Evolutionary conservation across 805 yeast genomes (phyloP).

Genomic region (Teunomyces barrocoloradensis): DNA sequence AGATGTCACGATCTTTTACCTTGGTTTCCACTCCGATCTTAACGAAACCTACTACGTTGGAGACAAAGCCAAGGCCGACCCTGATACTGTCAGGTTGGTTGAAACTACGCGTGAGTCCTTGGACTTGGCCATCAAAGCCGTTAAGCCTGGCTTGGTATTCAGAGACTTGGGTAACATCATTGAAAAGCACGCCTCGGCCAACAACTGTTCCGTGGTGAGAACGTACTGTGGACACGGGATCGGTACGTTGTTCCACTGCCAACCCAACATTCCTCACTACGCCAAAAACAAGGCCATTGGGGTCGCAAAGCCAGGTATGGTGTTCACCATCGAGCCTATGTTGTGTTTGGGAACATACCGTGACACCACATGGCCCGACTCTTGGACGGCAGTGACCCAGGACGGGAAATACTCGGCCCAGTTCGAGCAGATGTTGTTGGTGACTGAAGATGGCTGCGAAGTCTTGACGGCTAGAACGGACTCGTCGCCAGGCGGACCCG

Average conservation of each 20-base stretch:
- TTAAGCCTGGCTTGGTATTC: slow-evolving; percentile 90
- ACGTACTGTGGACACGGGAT: slow-evolving; percentile 94
- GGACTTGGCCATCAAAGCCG: slow-evolving; percentile 75
- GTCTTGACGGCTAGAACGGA: slow-evolving; percentile 79
- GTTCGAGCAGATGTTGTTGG: slow-evolving; percentile 89
- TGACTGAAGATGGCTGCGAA: slow-evolving; percentile 92
- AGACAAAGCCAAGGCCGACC: slow-evolving; percentile 74
- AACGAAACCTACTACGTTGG: slow-evolving; percentile 98
- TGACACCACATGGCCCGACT: slow-evolving; percentile 93
- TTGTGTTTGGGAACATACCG: slow-evolving; percentile 77
- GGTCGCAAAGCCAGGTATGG: slow-evolving; percentile 92
- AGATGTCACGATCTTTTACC: slow-evolving; percentile 80
- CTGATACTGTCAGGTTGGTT: slow-evolving; percentile 82
- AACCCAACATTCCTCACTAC: slow-evolving; percentile 92
- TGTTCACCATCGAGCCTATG: slow-evolving; percentile 98
- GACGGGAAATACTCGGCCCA: slow-evolving; percentile 93
- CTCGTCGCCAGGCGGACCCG: slow-evolving; percentile 86
- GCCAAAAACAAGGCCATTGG: slow-evolving; percentile 93
- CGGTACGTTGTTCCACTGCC: slow-evolving; percentile 81
- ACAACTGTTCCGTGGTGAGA: slow-evolving; percentile 83
- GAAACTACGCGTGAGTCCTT: slow-evolving; percentile 85
- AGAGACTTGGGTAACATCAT: slow-evolving; percentile 84
- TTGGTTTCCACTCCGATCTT: slow-evolving; percentile 91
- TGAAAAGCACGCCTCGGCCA: slow-evolving; percentile 77
- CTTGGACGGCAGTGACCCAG: slow-evolving; percentile 91